Base-by-base conservation (phyloP, 306 rosid genomes). In the Lathyrus sativus region DNA sequence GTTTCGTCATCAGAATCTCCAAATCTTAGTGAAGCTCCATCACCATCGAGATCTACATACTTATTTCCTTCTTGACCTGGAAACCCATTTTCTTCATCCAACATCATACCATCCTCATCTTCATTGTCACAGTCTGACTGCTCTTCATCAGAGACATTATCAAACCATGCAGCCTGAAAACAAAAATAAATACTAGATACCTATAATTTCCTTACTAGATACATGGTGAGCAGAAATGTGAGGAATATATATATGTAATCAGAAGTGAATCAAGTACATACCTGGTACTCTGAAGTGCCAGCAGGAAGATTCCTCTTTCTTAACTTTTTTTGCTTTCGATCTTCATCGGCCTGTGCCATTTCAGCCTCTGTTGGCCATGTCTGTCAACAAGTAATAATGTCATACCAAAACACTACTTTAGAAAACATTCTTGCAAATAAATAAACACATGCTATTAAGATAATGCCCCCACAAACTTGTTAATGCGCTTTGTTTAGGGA, bases 341-440 rank as follows among this genome's bases (percentile, higher is more conserved):
- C 82, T 76, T 73, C 78, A 66, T 81, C 88, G 67, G 96, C 96
- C 78, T 84, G 83, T 1, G 78, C 76, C 33, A 89, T 79, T 77
- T 93, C 99, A 62, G 76, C 92, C 62, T 90, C 95, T 24, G 99
- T 90, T 71, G 99, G 99, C 99, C 99, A 93, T 49, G 99, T 93
- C 97, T 93, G 80, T 45, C 15, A 10, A 65, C 19, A 59, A 66
- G 53, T 35, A 81, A 65, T 13, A 18, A 81, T 15, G 9, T 46
- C 53, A 46, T 64, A n/a, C 53, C 74, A 62, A 22, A 48, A 63
- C 29, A 19, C 11, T 43, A 18, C 11, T 50, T n/a, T 51, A 58
- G 29, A 44, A 19, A 19, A 45, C 43, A 59, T 55, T 72, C 33
- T 44, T 11, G 24, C 50, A 9, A 24, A 31, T 54, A 55, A 19